Evolutionary conservation across 2,329 filamentous ascomycete genomes (phyloP), one percentile per base, ranked within the genome.

Genomic region (Xylariomycetidae sp.): DNA sequence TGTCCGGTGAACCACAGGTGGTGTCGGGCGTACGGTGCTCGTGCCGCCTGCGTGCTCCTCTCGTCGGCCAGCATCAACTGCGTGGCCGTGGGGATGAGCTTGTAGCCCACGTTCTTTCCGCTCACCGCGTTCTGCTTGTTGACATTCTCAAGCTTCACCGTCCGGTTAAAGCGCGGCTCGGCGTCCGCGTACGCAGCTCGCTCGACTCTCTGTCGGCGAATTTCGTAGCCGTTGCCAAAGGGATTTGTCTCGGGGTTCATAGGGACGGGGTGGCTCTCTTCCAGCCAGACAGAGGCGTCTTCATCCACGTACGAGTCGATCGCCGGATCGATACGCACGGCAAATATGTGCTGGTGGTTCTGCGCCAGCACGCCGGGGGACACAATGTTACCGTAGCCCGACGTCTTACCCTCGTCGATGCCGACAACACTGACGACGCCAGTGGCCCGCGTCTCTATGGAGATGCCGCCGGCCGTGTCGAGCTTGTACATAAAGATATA

Each of bases 311-410:
- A 55, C 18, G 54, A 56, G 50, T 79, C 74, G 40, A 79, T 66
- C 25, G 67, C 69, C 3, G 76, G 75, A 45, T 85, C 80, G n/a
- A 84, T 72, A 1, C 79, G 69, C 18, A 78, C 53, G n/a, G 65
- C 70, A 50, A 85, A 84, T 23, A 85, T 66, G 53, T 85, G 79
- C 49, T 85, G 80, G 39, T 85, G 80, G 50, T 82, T 80, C 15
- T 77, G 75, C 0, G 80, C 80, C 5, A 83, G 54, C 0, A 77
- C 74, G 0, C 80, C 79, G 0, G 74, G 71, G 0, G 70, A 68
- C 1, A 86, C 79, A n/a, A 82, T 68, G 26, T 76, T 84, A 8
- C 77, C 78, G 49, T 72, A 82, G 0, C 62, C 64, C 13, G 56
- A 75, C 6, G 56, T 60, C 32, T 71, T 72, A 30, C 76, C 75